Base-by-base conservation (phyloP, 2,329 filamentous ascomycete species). In the Parafenestella ontariensis region DNA sequence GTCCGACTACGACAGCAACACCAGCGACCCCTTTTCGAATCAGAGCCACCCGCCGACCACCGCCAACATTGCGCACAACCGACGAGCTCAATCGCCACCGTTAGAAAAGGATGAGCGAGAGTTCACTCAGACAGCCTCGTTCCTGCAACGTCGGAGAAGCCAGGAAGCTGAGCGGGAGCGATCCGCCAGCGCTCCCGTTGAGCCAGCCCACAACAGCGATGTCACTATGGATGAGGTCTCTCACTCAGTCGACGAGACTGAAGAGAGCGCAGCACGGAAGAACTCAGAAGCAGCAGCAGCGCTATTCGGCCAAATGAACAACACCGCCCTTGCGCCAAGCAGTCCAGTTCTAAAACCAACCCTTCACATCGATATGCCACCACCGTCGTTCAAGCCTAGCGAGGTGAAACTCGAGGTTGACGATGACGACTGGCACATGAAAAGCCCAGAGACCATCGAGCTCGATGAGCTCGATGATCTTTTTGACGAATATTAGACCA, bases 101-200 rank as follows among this genome's bases (percentile, higher is more conserved):
- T 82, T 98, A 33, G 94, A 98, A 78, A 92, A 90, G 68, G 94
- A 98, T 66, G 94, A 98, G 81, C 91, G 90, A 71, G 95, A 98
- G 76, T 99, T 99, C 72, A 97, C 94, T 6, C 91, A 96, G 77
- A 98, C 93, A 1, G 95, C 95, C 15, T 91, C 92, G 64, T 91
- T 89, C 44, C 85, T 98, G 66, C 91, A 83, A 77, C 83, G 81
- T 61, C 80, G 75, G 58, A 77, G 67, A 72, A 82, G 76, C 56
- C 72, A 70, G 61, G 73, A 67, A 64, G 77, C 64, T 51, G 78
- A 69, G 69, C 74, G 64, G 70, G 57, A 68, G 46, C 77, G 79
- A 46, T 75, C 75, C 50, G 68, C 73, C 33, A 77, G 76, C 52
- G 65, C 74, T 42, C 71, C 66, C 60, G 74, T 72, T 31, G 77